Conservation (phyloP, 345 rosid species). For the Ceriops decandra region DNA sequence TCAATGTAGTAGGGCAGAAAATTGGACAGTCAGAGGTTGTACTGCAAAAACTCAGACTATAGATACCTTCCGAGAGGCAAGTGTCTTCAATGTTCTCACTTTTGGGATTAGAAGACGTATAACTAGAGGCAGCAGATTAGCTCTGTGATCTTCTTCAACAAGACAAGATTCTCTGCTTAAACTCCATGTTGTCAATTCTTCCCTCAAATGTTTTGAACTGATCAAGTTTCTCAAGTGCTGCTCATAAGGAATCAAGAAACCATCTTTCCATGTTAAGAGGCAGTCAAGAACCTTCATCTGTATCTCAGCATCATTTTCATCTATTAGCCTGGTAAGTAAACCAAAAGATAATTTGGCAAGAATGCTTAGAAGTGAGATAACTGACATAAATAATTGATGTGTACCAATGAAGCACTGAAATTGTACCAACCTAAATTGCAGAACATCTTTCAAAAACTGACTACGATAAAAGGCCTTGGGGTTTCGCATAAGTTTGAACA, state of each 20-base stretch:
- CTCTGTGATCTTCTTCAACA: constrained; percentile 64
- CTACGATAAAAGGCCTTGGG: constrained; percentile 49
- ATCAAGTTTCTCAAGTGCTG: constrained; percentile 77
- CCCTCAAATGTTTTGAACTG: constrained; percentile 61
- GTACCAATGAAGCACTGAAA: constrained; percentile 9
- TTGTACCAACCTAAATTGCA: constrained; percentile 62
- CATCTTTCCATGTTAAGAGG: constrained; percentile 71
- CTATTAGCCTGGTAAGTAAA: constrained; percentile 64
- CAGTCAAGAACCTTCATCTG: constrained; percentile 84
- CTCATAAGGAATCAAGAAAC: constrained; percentile 62
- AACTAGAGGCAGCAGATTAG: constrained; percentile 55
- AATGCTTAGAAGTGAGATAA: constrained; percentile 2
- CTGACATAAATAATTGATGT: constrained; percentile 5
- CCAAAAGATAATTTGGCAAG: constrained; percentile 9
- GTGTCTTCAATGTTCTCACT: constrained; percentile 74
- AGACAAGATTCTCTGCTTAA: constrained; percentile 51
- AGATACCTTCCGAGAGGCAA: constrained; percentile 81
- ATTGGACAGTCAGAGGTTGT: neutral
- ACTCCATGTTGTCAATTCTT: constrained; percentile 86
- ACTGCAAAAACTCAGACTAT: neutral
- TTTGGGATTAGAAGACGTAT: constrained; percentile 72
- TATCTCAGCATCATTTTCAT: constrained; percentile 76
- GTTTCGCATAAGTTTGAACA: constrained; percentile 71
- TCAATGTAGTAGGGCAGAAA: constrained; percentile 1
- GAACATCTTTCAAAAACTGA: constrained; percentile 67